phyloP scores from a whole-genome alignment of 495 filamentous ascomycete species.

The Cetradonia linearis region DNA sequence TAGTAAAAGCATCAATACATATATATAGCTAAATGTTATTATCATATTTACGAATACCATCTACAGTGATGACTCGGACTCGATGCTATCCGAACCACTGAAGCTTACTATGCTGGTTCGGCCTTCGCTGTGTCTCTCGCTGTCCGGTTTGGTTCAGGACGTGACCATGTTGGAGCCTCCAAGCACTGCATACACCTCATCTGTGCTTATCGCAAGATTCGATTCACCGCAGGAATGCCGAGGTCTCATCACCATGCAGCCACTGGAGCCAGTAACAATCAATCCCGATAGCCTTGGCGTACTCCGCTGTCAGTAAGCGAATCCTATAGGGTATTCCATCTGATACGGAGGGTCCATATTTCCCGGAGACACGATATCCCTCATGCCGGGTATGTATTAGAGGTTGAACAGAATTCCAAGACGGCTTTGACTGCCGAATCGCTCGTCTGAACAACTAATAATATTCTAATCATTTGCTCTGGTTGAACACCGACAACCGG shows the following conservation, averaged over 20 bases:
- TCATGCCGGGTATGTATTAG: too few relatives aligned
- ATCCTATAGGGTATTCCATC: neutral
- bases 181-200: neutral
- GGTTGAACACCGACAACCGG: too few relatives aligned
- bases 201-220: neutral
- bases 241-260: neutral
- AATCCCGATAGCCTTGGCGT: neutral
- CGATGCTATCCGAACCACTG: too few relatives aligned
- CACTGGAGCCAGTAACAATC: neutral
- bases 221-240: neutral
- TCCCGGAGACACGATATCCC: too few relatives aligned
- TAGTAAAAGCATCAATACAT: neutral
- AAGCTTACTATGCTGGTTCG: neutral
- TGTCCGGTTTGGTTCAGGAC: neutral
- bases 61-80: too few relatives aligned
- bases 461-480: too few relatives aligned
- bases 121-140: neutral
- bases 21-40: neutral
- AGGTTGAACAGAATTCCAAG: too few relatives aligned
- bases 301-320: neutral
- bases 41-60: neutral
- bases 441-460: too few relatives aligned
- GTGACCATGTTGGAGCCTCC: neutral
- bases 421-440: too few relatives aligned
- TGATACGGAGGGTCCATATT: too few relatives aligned